Base-by-base conservation (phyloP, 2,329 filamentous ascomycete species). In the Aspergillus tamarii region DNA sequence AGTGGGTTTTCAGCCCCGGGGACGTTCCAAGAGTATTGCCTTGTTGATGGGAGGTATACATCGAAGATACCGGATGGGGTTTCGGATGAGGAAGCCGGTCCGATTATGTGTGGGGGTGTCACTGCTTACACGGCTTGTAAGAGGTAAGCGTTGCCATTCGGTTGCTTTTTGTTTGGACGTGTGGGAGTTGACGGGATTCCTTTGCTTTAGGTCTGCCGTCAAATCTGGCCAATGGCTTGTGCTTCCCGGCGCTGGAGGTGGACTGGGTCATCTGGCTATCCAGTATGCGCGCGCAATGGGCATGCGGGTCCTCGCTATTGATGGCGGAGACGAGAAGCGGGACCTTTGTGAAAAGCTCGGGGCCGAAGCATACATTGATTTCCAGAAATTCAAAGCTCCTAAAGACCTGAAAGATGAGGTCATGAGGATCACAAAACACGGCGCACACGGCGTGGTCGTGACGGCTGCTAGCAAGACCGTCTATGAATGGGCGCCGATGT, bases 221-320 rank as follows among this genome's bases (percentile, higher is more conserved):
- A 67, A 66, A 28, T 56, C 67, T 21, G 74, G 74, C 6, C 69
- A 74, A 57, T 71, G 68, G 60, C 59, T 77, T 28, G 73, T 66
- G 2, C 64, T 78, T 19, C 60, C 74, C 7, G 76, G 76, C 1
- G 71, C 73, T 1, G 76, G 75, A 34, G 75, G 75, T 78, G 92
- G 92, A 73, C 86, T 96, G 59, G 93, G 92, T 34, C 88, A 85
- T 60, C 83, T 96, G 69, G 93, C 92, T 23, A 84, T 91, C 69
- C 94, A 97, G 81, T 97, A 96, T 81, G 93, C 92, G 59, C 91
- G 89, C 78, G 94, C 93, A 43, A 96, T 97, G 93, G 92, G 93
- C 64, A 82, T 96, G 59, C 84, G 89, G 68, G 83, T 88, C 69
- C 89, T 97, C 73, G 93, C 90, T 70, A 93, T 97, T 69, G 93